Percentiles rank a stretch among this genome's conserved stretches.
Conservation (phyloP, 1,284 basidiomycete species). For the Coniophora puteana region DNA sequence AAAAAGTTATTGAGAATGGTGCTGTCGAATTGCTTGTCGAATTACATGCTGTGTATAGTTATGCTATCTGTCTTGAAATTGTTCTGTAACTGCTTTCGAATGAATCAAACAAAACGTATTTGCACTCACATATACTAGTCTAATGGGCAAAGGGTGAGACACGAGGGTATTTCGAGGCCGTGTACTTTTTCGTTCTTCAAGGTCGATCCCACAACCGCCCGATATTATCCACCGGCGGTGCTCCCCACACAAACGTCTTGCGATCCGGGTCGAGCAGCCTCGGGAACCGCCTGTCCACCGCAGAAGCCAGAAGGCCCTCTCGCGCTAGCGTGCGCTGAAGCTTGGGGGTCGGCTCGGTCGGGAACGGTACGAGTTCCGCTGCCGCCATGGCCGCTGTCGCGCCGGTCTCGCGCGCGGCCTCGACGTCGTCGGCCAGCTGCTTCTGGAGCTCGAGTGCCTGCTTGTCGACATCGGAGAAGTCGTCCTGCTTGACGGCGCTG, state of each 20-base stretch:
- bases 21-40: too few relatives aligned
- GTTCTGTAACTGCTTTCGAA: background rate
- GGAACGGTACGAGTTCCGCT: slow-evolving; percentile 21
- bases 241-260: slow-evolving; percentile 65
- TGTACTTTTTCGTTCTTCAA: too few relatives aligned
- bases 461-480: slow-evolving; percentile 82
- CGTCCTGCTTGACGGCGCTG: slow-evolving; percentile 89
- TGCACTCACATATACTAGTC: too few relatives aligned
- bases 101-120: too few relatives aligned
- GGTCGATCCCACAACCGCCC: slow-evolving; percentile 41
- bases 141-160: too few relatives aligned
- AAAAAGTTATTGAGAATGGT: too few relatives aligned
- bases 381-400: slow-evolving; percentile 20
- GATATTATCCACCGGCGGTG: slow-evolving; percentile 60
- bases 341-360: slow-evolving; percentile 7
- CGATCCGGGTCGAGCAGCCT: slow-evolving; percentile 50
- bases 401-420: slow-evolving; percentile 14
- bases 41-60: too few relatives aligned
- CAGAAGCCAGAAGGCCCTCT: slow-evolving; percentile 45
- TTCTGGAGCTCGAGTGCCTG: slow-evolving; percentile 57
- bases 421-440: slow-evolving; percentile 29
- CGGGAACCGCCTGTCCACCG: slow-evolving; percentile 45
- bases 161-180: too few relatives aligned
- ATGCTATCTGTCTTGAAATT: background rate
- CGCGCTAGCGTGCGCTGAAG: too few relatives aligned